A percentile compares a stretch with the other conserved stretches of the same genome.
These are phyloP conservation scores for Posidonia australis DNA, from an alignment of 106 monocot species.

Conservation along the genomic window DNA sequence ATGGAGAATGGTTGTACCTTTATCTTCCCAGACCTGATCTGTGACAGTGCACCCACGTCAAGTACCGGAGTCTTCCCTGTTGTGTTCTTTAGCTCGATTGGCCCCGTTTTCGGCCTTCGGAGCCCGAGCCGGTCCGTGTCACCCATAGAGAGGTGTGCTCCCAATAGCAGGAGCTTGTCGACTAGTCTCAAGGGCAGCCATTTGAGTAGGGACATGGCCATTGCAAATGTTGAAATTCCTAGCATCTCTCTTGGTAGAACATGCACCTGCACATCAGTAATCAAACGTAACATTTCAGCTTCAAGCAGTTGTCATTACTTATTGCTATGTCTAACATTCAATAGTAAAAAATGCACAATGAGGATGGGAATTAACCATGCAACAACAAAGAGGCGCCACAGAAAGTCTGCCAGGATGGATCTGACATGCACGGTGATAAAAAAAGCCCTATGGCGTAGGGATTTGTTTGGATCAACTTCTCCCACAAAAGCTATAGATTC, in stretches of 20 bases:
- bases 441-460: too few relatives aligned
- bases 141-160: conserved; percentile 45
- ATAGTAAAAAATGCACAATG: neutral
- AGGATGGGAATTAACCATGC: neutral
- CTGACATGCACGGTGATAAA: too few relatives aligned
- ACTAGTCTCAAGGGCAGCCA: conserved; percentile 67
- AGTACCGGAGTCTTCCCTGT: conserved; percentile 93
- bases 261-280: conserved; percentile 49
- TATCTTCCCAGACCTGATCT: conserved; percentile 70
- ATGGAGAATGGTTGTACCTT: too few relatives aligned
- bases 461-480: too few relatives aligned
- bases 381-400: too few relatives aligned
- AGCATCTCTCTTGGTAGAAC: conserved; percentile 80
- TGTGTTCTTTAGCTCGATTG: conserved; percentile 85
- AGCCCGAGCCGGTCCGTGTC: conserved; percentile 63
- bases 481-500: too few relatives aligned
- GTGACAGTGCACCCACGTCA: conserved; percentile 61
- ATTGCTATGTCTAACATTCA: neutral
- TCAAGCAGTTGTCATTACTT: too few relatives aligned
- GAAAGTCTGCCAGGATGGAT: too few relatives aligned
- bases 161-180: conserved; percentile 52
- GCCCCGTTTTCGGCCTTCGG: conserved; percentile 60
- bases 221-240: conserved; percentile 71
- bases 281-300: neutral
- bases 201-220: conserved; percentile 72